These are phyloP conservation scores for Areca catechu DNA, from an alignment of 176 grass and related monocot genomes.

Conservation along the genomic window DNA sequence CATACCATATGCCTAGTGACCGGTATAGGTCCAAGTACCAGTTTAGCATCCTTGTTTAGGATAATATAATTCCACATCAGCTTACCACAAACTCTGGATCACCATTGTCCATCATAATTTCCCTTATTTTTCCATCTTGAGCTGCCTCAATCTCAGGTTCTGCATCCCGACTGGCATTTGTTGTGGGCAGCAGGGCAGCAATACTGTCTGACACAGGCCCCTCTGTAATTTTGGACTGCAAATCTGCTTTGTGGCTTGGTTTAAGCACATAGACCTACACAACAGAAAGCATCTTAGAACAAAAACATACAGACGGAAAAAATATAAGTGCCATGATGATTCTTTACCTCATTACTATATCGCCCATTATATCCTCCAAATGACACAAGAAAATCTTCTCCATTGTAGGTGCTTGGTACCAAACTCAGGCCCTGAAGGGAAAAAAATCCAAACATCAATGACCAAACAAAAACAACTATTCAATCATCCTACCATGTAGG, in stretches of 20 bases:
- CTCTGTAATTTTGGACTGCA: constrained; percentile 33
- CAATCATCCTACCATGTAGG: too few relatives aligned
- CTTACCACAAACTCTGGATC: constrained; percentile 23
- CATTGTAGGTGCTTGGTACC: constrained; percentile 55
- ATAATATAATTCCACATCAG: too few relatives aligned
- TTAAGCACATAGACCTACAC: constrained; percentile 80
- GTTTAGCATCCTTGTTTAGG: too few relatives aligned
- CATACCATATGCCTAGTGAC: too few relatives aligned
- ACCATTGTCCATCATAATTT: constrained; percentile 79
- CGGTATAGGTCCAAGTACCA: too few relatives aligned
- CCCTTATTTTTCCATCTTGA: constrained; percentile 87
- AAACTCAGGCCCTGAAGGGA: constrained; percentile 74
- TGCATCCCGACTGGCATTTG: constrained; percentile 35
- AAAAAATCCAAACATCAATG: constrained; percentile 24
- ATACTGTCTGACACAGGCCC: constrained; percentile 35
- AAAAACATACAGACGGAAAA: too few relatives aligned
- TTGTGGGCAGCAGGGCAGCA: constrained; percentile 19
- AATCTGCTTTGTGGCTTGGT: constrained; percentile 59
- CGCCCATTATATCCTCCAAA: constrained; percentile 98
- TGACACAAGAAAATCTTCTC: constrained; percentile 86
- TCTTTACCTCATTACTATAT: constrained; percentile 81
- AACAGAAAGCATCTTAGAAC: constrained; percentile 1
- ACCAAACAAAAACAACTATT: constrained; percentile 11
- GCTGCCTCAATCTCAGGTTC: constrained; percentile 66
- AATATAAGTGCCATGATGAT: constrained; percentile 4